Base-by-base conservation (phyloP, 345 rosid species). In the Populus euphratica region DNA sequence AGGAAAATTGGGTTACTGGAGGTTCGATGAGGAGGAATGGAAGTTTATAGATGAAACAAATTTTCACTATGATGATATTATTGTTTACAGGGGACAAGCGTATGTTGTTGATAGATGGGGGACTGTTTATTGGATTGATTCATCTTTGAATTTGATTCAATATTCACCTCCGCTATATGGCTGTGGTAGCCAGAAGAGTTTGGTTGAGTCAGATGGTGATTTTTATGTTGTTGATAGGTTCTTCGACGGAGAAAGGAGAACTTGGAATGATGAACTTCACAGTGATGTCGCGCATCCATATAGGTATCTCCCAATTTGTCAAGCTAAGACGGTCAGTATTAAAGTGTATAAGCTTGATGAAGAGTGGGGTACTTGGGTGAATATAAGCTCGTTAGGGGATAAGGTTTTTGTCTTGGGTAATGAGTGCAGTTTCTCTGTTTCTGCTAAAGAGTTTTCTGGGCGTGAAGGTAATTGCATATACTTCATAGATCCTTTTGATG, bases 371-470 rank as follows among this genome's bases (percentile, higher is more conserved):
- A 73, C 21, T 35, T 73, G 76, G 76, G 75, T 73, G 5, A 49
- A 61, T 59, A 47, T 73, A 14, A 73, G 33, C 41, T 73, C 76
- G 13, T 59, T 73, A 49, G 76, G 27, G 23, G 52, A 73, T 23
- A 59, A 49, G 23, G 44, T 78, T 25, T 66, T 78, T 72, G 70
- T 85, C 16, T 0, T 81, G 7, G 86, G 86, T 47, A 83, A 85
- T 47, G 88, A 83, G 1, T 76, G 79, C 50, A 69, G 81, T 52
- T 85, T 78, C 81, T 78, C 84, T 8, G 79, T 81, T 61, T 56
- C 44, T 12, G 78, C 75, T 16, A 70, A 77, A 31, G 80, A 76
- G 1, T 73, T 50, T 12, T 39, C 43, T 23, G 82, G 81, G 5
- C 10, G 69, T 31, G 56, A 78, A 71, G 49, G 69, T 67, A 75